Conservation (phyloP, 1,284 basidiomycete species). For the Ustanciosporium gigantosporum region DNA sequence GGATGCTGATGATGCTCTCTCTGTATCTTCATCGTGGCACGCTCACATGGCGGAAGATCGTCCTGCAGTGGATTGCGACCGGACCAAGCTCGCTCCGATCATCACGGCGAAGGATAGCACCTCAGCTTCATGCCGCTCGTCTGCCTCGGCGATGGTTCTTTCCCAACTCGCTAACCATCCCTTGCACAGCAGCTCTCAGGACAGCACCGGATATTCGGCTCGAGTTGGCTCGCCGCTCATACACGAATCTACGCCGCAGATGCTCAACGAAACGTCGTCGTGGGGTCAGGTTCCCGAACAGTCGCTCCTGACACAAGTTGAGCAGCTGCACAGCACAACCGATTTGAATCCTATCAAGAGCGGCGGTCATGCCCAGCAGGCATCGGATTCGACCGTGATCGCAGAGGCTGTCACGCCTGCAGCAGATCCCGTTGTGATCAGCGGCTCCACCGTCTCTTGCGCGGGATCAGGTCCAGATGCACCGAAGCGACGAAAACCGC, state of each 20-base stretch:
- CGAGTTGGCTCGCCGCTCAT: constrained; percentile 8
- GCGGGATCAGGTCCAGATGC: no score
- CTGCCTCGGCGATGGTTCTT: neutral
- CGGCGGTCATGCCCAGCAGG: neutral
- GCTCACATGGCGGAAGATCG: constrained; percentile 37
- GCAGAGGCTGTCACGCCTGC: no score
- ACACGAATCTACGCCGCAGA: constrained; percentile 8
- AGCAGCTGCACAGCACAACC: neutral
- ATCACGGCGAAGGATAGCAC: neutral
- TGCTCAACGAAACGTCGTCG: neutral
- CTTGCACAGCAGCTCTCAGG: neutral
- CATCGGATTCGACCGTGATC: neutral
- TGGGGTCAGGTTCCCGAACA: no score
- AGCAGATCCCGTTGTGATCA: no score
- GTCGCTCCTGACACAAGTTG: no score
- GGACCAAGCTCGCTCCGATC: neutral
- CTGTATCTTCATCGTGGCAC: constrained; percentile 31
- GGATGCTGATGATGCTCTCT: constrained; percentile 24
- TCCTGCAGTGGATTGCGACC: no score
- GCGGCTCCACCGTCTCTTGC: no score
- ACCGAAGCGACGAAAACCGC: constrained; percentile 14
- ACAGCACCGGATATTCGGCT: neutral
- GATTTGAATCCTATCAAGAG: neutral
- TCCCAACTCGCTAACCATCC: neutral
- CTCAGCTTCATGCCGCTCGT: neutral